A percentile compares a stretch with the other conserved stretches of the same genome.
These are phyloP conservation scores for Biancaea sappan DNA, from an alignment of 306 rosid genomes.

Conservation along the genomic window DNA sequence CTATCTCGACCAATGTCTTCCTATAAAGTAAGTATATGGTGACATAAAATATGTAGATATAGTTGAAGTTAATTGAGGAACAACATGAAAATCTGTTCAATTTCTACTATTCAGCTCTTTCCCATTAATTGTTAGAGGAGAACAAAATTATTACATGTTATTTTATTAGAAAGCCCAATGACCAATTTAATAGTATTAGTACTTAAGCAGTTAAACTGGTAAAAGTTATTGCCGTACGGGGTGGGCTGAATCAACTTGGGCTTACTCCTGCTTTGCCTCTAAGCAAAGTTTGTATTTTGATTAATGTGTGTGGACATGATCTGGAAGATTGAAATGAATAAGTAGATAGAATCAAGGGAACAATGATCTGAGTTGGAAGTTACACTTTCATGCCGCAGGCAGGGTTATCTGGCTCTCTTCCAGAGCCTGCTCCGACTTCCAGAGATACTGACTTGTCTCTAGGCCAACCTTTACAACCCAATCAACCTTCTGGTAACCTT, in stretches of 20 bases:
- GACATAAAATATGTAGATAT: neutral
- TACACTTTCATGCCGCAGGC: slow-evolving; percentile 52
- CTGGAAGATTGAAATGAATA: neutral
- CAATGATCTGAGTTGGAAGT: slow-evolving; percentile 24
- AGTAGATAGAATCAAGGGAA: neutral
- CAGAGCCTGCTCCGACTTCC: slow-evolving; percentile 67
- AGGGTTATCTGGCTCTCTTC: slow-evolving; percentile 68
- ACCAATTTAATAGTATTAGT: neutral
- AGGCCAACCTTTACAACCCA: slow-evolving; percentile 87
- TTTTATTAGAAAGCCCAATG: slow-evolving; percentile 18
- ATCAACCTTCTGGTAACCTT: slow-evolving; percentile 73
- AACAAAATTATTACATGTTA: slow-evolving; percentile 5
- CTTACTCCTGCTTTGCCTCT: slow-evolving; percentile 22
- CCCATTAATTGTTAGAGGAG: slow-evolving; percentile 16
- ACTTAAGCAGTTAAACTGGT: slow-evolving; percentile 10
- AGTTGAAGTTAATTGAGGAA: slow-evolving; percentile 7
- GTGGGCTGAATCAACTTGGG: slow-evolving; percentile 6
- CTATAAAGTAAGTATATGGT: neutral
- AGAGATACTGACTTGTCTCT: slow-evolving; percentile 87
- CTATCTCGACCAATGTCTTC: neutral
- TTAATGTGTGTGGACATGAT: slow-evolving; percentile 17
- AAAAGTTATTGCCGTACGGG: neutral
- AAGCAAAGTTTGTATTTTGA: slow-evolving; percentile 11
- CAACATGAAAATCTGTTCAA: neutral
- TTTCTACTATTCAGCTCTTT: neutral